phyloP scores from a whole-genome alignment of 139 green algal species.

The Ostreobium quekettii region DNA sequence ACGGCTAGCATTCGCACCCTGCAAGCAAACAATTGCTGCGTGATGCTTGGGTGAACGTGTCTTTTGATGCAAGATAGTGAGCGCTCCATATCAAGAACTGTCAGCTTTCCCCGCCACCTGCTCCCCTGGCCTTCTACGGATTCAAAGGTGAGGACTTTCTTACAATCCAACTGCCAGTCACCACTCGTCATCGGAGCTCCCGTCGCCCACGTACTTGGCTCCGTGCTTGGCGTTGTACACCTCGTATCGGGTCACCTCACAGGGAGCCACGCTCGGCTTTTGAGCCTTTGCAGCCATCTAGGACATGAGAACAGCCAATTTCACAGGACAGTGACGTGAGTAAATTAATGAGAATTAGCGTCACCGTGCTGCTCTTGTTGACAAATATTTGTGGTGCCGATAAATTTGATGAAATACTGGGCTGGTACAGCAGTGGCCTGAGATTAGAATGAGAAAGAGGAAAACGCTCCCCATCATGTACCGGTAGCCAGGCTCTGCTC shows the following conservation, averaged over 20 bases:
- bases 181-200: neutral
- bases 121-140: too few relatives aligned
- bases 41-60: too few relatives aligned
- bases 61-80: too few relatives aligned
- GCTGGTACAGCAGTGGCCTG: neutral
- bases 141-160: too few relatives aligned
- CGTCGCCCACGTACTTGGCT: constrained; percentile 45
- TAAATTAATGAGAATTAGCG: neutral
- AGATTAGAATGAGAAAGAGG: neutral
- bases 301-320: too few relatives aligned
- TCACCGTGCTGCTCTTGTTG: neutral
- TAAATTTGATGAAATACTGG: too few relatives aligned
- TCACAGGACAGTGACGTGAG: neutral
- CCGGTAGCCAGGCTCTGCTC: too few relatives aligned
- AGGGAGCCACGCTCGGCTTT: constrained; percentile 47
- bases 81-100: too few relatives aligned
- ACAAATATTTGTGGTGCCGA: too few relatives aligned
- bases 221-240: constrained; percentile 77
- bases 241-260: constrained; percentile 72
- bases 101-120: too few relatives aligned
- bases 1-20: too few relatives aligned
- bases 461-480: neutral
- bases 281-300: constrained; percentile 52
- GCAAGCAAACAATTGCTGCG: too few relatives aligned
- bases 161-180: constrained; percentile 13